Evolutionary conservation across 345 rosid species (phyloP), one percentile per base, ranked within the genome.

Genomic region (Brassica nigra): DNA sequence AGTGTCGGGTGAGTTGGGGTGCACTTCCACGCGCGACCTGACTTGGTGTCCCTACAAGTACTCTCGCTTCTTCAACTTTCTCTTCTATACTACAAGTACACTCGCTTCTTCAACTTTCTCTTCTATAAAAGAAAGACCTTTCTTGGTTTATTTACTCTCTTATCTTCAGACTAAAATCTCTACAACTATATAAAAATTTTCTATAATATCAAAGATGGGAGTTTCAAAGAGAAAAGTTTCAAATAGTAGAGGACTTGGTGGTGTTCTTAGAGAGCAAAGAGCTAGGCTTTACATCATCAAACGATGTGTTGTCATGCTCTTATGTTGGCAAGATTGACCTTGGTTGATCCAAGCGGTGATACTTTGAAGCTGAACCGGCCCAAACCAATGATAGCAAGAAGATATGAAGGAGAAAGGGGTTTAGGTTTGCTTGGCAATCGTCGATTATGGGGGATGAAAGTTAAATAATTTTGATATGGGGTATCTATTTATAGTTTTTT

Each of bases 301-400:
- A 74, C 83, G 97, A 80, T 94, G 98, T 75, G 96, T 94, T 7
- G 90, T 90, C 74, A 94, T 91, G 97, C 90, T 91, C 23, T 82
- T 91, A 71, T 91, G 90, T 68, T 91, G 97, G 97, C 92, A 91
- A 80, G 98, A 92, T 70, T 92, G 77, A 82, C 65, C 72, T 39
- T 71, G 49, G 47, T 64, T 62, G 68, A 47, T 71, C 57, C 71
- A n/a, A 71, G 55, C 49, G 3, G 37, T 34, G 20, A 29, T 64
- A 14, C 67, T 15, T n/a, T 30, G 81, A 66, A 72, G 49, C 61
- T 79, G 3, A 72, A 66, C 62, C 62, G 54, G n/a, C 65, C 49
- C 27, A 31, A 67, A 67, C 78, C 57, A 30, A 61, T 31, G 64
- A 67, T 47, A 47, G 64, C 78, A 2, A 47, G 70, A 79, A 47